Evolutionary conservation across 805 yeast species (phyloP), one percentile per base, ranked within the genome.

Genomic region (Yarrowia porcina): DNA sequence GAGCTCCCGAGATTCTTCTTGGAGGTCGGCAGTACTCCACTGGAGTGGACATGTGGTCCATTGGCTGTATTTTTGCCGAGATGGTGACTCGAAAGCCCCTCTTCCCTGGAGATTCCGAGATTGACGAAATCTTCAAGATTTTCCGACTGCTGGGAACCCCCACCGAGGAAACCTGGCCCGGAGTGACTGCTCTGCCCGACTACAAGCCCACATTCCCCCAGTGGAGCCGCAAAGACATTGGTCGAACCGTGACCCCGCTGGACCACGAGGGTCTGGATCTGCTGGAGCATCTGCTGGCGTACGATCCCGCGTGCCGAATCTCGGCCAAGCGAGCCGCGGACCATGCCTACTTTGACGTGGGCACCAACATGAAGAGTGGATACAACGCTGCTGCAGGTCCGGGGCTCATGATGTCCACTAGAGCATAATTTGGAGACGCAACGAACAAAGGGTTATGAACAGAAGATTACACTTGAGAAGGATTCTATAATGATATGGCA

Each of bases 31-130:
- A 94, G 71, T 94, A 94, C 75, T 90, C 97, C 35, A 94, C 98
- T 0, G 97, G 98, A 18, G 97, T 94, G 60, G 99, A 94, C 74
- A 91, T 94, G 88, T 94, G 99, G 99, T 90, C 97, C 11, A 89
- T 93, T 65, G 99, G 99, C 15, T 92, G 97, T 73, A 94, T 94
- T 52, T 89, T 94, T 74, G 99, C 97, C 7, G 99, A 94, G 74
- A 92, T 94, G 98, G 90, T 92, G 64, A 90, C 91, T 69, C 85
- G 99, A 63, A 90, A 90, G 73, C 97, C 99, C 9, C 75, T 94
- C 61, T 93, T 94, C 77, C 96, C 98, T 0, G 99, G 99, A 6
- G 97, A 94, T 73, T 90, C 97, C 11, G 99, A 94, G 74, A 96
- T 94, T 71, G 99, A 94, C 74, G 97, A 94, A 77, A 89, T 94